A percentile compares a stretch with the other conserved stretches of the same genome.
phyloP scores from a whole-genome alignment of 2,329 filamentous ascomycete genomes.

The Aspergillus sp. region DNA sequence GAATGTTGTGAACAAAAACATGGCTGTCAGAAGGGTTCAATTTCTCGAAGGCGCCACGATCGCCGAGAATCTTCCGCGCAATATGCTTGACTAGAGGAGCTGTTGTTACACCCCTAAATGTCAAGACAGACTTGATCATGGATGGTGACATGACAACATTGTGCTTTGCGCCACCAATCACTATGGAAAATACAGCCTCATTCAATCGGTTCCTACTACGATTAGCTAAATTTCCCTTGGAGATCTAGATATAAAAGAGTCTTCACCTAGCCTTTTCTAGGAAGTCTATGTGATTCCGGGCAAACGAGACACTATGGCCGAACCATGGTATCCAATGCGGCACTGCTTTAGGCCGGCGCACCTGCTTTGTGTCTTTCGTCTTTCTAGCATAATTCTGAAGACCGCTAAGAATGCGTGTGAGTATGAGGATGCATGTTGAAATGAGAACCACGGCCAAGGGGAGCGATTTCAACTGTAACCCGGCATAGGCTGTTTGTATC shows the following conservation, averaged over 20 bases:
- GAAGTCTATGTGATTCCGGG: constrained; percentile 46
- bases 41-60: constrained; percentile 37
- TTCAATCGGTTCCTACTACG: constrained; percentile 33
- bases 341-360: constrained; percentile 45
- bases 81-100: constrained; percentile 33
- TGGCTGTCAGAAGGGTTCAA: constrained; percentile 35
- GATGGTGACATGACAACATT: constrained; percentile 52
- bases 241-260: background rate
- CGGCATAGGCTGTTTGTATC: constrained; percentile 23
- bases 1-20: constrained; percentile 38
- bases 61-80: constrained; percentile 46
- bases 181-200: constrained; percentile 49
- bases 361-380: constrained; percentile 19
- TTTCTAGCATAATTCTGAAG: constrained; percentile 30
- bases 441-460: constrained; percentile 27
- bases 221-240: background rate
- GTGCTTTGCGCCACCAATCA: constrained; percentile 51
- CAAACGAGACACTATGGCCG: constrained; percentile 53
- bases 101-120: constrained; percentile 28
- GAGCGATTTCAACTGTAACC: constrained; percentile 23
- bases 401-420: constrained; percentile 40
- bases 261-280: constrained; percentile 44
- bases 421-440: constrained; percentile 18
- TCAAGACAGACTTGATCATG: constrained; percentile 44
- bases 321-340: constrained; percentile 63